Conservation (phyloP, 2,329 filamentous ascomycete species). For the Pestalotiopsis sp. region DNA sequence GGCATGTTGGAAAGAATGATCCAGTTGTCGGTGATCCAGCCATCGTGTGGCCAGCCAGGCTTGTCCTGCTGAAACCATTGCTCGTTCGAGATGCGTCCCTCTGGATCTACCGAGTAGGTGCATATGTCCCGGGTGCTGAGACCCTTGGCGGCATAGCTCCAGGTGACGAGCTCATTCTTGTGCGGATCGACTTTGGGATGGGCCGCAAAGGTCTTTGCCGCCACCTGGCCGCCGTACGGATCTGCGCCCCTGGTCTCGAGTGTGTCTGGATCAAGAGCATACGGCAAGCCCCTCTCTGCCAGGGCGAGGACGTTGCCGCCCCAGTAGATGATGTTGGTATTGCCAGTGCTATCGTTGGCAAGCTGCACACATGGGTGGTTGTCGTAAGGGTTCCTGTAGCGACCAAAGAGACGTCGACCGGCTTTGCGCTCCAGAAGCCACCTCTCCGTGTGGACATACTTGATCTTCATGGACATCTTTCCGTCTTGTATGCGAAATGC, state of each 20-base stretch:
- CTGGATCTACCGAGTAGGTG: background rate
- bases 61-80: background rate
- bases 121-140: background rate
- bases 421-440: conserved; percentile 31
- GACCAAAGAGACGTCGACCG: conserved; percentile 46
- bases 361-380: conserved; percentile 56
- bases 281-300: conserved; percentile 57
- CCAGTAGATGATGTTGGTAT: conserved; percentile 64
- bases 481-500: conserved; percentile 41
- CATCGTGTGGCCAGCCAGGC: background rate
- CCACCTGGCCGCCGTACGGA: conserved; percentile 53
- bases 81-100: background rate
- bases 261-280: conserved; percentile 50
- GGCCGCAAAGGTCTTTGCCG: conserved; percentile 49
- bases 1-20: background rate
- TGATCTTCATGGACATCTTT: conserved; percentile 43
- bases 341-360: conserved; percentile 57
- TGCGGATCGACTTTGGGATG: conserved; percentile 55
- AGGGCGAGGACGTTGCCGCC: conserved; percentile 54
- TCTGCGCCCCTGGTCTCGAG: conserved; percentile 51
- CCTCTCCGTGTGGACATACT: conserved; percentile 43
- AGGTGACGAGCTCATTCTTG: conserved; percentile 35
- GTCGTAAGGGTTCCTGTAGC: conserved; percentile 59
- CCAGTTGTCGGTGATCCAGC: background rate
- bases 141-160: background rate